Evolutionary conservation across 345 rosid species (phyloP), one percentile per base, ranked within the genome.

Genomic region (Linum lewisii): DNA sequence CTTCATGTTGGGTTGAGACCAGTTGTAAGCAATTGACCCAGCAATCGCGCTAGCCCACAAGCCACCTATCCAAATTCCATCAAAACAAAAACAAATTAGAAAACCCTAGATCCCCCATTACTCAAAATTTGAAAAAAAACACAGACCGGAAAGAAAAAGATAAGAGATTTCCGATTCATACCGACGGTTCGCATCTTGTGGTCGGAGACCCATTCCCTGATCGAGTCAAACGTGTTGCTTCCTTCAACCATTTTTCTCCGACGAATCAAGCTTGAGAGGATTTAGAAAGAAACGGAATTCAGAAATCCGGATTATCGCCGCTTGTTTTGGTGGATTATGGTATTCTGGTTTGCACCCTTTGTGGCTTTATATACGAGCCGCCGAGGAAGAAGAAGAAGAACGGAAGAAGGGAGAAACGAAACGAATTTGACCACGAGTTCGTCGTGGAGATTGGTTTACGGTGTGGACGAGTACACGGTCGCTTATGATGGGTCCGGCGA

Each of bases 121-220:
- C 36, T 0, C 21, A 51, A 44, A 9, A 51, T 8, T 10, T 22
- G 16, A n/a, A 42, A 14, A 15, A 22, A 25, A 0, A 15, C 36
- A 24, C 11, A 19, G 19, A 32, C 18, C 5, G 5, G 36, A 54
- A 23, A 26, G 16, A 54, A 23, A n/a, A 20, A n/a, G 22, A 23
- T 18, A 7, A 14, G 26, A 36, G 1, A 26, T 29, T 29, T 8
- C 34, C 34, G n/a, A 19, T 24, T 42, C 36, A 79, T 81, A 93
- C 99, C 99, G 51, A 93, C 99, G 36, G 95, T 72, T 68, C 95
- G 71, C 54, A 93, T 97, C 83, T 93, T 93, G 82, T 93, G 86
- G 3, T 89, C 87, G 16, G 74, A 73, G 64, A 93, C 64, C 99
- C 97, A 93, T 73, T 77, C 81, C 72, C 95, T 80, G 0, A 69